Percentiles rank a stretch among this genome's conserved stretches.
Evolutionary conservation across 768 basidiomycete genomes (phyloP).

Genomic region (Leccinum fibrillosum): DNA sequence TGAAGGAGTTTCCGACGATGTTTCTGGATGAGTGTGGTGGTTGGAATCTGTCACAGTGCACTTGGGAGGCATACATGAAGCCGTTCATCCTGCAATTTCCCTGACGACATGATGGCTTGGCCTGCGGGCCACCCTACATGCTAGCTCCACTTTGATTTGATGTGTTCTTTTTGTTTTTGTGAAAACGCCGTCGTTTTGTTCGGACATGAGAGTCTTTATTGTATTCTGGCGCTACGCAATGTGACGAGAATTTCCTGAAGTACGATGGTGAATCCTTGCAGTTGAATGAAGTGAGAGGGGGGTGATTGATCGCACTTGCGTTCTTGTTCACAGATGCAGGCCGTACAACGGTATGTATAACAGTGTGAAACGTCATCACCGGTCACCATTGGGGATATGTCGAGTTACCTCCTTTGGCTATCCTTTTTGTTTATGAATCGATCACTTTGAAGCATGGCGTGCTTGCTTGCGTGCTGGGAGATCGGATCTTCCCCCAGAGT

Average conservation of each 20-base stretch:
- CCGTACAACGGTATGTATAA: background rate
- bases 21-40: conserved; percentile 48
- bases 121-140: background rate
- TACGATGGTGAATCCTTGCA: background rate
- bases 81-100: conserved; percentile 61
- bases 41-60: conserved; percentile 44
- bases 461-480: background rate
- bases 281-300: background rate
- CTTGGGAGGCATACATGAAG: conserved; percentile 62
- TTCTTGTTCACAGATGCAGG: background rate
- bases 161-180: conserved; percentile 3
- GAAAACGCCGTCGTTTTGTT: conserved; percentile 19
- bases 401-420: conserved; percentile 1
- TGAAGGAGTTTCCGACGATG: conserved; percentile 29
- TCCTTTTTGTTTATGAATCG: background rate
- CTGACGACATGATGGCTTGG: conserved; percentile 29
- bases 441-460: background rate
- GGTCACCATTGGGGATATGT: conserved; percentile 2
- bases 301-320: conserved; percentile 11
- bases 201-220: conserved; percentile 3
- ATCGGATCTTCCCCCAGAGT: background rate
- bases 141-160: conserved; percentile 3
- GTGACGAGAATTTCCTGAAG: conserved; percentile 1
- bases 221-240: background rate
- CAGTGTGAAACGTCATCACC: background rate